Evolutionary conservation across 768 basidiomycete genomes (phyloP), one percentile per base, ranked within the genome.

Genomic region (Trametes cubensis): DNA sequence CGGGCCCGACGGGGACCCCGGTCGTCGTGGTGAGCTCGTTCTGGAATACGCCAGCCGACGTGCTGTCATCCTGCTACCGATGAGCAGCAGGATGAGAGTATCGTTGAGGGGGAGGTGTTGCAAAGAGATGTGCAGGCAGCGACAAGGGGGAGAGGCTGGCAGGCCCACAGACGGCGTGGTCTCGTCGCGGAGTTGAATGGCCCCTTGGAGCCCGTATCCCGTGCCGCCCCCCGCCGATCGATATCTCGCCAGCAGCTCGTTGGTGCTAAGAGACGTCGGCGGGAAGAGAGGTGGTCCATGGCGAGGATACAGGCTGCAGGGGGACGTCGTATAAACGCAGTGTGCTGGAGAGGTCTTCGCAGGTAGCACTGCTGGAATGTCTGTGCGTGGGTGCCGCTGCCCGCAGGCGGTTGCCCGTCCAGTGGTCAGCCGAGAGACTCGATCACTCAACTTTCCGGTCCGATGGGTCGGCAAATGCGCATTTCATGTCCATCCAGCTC

Each of bases 61-160:
- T 42, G 49, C 60, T 41, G 34, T 54, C 53, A 39, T 49, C 45
- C 41, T 39, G 52, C 25, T 41, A 23, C 20, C 51, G 7, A 2
- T 6, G 23, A 26, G 58, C 23, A 28, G 60, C 39, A n/a, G 30
- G 60, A 48, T 45, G 60, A 61, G 38, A n/a, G 60, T 54, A 55
- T 38, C 25, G 60, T 54, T 54, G 53, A 18, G 41, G 25, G 40
- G 13, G 14, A 57, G 34, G 49, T 28, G 46, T 23, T 53, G 51
- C 20, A 23, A 38, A 21, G 40, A 8, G 21, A 2, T 13, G 48
- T 26, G 48, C 15, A 14, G 48, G 5, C 48, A 18, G 15, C 15
- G 25, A 5, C 14, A 17, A 20, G 30, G 14, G 26, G 23, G 25
- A 8, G n/a, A 42, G 15, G n/a, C n/a, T n/a, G n/a, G n/a, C n/a